Evolutionary conservation across 1,284 basidiomycete species (phyloP).

Genomic region (Pyrrhoderma lamaoense): DNA sequence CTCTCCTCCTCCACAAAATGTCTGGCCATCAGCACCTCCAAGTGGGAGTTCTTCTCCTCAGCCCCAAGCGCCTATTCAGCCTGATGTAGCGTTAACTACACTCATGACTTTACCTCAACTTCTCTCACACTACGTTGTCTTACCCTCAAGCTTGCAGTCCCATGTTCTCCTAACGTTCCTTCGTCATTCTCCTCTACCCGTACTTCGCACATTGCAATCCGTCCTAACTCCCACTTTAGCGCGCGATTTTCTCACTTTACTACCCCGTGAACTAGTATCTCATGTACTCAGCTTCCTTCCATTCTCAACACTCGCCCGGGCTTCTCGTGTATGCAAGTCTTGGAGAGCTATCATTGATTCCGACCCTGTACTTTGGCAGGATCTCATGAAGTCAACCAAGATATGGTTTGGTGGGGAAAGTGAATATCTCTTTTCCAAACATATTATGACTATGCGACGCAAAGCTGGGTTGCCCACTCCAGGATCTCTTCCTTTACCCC

Average conservation of each 20-base stretch:
- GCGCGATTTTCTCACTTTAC: constrained; percentile 78
- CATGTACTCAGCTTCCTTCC: constrained; percentile 74
- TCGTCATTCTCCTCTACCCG: constrained; percentile 76
- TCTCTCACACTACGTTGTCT: constrained; percentile 61
- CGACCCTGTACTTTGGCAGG: constrained; percentile 78
- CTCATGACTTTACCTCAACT: constrained; percentile 74
- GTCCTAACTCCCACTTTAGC: constrained; percentile 79
- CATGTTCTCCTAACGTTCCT: constrained; percentile 80
- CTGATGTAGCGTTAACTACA: constrained; percentile 69
- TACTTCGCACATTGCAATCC: constrained; percentile 74
- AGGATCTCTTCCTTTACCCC: constrained; percentile 53
- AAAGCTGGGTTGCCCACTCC: constrained; percentile 36
- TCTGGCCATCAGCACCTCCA: constrained; percentile 71
- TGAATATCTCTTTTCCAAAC: constrained; percentile 61
- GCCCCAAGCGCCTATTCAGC: constrained; percentile 64
- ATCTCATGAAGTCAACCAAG: constrained; percentile 67
- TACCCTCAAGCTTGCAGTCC: constrained; percentile 72
- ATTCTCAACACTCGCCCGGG: constrained; percentile 68
- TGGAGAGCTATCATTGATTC: constrained; percentile 82
- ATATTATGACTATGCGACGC: constrained; percentile 52
- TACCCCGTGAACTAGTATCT: constrained; percentile 80
- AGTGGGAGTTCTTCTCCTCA: constrained; percentile 64
- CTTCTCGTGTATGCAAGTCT: constrained; percentile 71
- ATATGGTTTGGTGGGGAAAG: constrained; percentile 82
- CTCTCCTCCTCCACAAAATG: constrained; percentile 63